phyloP scores from a whole-genome alignment of 306 rosid genomes.

The Canavalia gladiata region DNA sequence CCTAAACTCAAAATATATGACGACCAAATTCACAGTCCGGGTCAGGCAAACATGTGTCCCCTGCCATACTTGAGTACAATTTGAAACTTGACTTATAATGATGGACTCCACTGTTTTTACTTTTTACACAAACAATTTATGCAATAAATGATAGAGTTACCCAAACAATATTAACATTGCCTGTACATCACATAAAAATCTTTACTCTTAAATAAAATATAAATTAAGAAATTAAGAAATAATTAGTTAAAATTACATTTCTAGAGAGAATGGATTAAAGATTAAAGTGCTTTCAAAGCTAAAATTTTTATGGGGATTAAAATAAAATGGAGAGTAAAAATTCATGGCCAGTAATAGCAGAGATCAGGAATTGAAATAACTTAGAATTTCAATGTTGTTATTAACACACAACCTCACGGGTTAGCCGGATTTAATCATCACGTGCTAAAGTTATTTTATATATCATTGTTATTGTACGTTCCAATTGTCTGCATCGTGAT shows the following conservation, averaged over 20 bases:
- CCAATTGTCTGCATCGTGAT: neutral
- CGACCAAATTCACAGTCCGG: neutral
- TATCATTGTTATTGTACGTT: neutral
- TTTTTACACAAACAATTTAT: neutral
- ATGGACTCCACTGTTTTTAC: neutral
- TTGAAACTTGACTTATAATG: constrained; percentile 44
- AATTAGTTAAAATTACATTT: neutral
- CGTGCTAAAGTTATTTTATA: neutral
- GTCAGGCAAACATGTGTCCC: neutral
- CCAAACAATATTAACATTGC: neutral
- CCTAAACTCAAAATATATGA: neutral
- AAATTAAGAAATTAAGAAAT: neutral
- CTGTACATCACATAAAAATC: neutral
- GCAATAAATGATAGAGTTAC: neutral
- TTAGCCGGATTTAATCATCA: constrained; percentile 15
- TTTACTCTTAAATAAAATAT: neutral
- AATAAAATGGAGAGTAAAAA: neutral
- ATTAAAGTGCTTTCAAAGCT: neutral
- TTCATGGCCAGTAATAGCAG: constrained; percentile 29
- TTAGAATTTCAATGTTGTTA: constrained; percentile 19
- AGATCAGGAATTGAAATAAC: neutral
- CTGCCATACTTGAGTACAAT: constrained; percentile 46
- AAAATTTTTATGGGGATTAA: too few relatives aligned
- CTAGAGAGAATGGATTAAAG: neutral
- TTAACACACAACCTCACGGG: constrained; percentile 24